These are phyloP conservation scores for Inga leiocalycina DNA, from an alignment of 306 rosid species.

Conservation along the genomic window DNA sequence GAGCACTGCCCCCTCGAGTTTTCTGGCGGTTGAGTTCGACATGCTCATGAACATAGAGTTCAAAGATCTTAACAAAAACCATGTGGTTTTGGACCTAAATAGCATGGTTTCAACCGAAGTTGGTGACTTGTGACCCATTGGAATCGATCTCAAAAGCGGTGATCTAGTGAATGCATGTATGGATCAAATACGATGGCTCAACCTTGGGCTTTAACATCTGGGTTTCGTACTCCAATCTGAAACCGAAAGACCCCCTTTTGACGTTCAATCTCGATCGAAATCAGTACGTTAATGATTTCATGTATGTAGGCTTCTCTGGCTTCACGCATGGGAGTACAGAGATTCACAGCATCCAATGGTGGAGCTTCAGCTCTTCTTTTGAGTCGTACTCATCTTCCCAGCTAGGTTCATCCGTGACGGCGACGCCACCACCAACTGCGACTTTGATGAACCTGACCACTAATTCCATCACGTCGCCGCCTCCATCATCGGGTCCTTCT, in stretches of 20 bases:
- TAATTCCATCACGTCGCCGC: slow-evolving; percentile 52
- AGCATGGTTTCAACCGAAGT: slow-evolving; percentile 67
- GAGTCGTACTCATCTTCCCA: slow-evolving; percentile 36
- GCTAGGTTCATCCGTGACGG: slow-evolving; percentile 35
- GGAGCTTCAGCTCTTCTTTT: slow-evolving; percentile 86
- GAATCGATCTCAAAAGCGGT: slow-evolving; percentile 85
- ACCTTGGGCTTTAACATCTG: slow-evolving; percentile 55
- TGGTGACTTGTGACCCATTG: slow-evolving; percentile 61
- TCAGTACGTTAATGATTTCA: slow-evolving; percentile 71
- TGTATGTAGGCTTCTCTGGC: slow-evolving; percentile 96
- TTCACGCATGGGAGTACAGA: slow-evolving; percentile 98
- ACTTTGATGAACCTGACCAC: slow-evolving; percentile 74
- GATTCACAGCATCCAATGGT: slow-evolving; percentile 82
- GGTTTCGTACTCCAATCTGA: slow-evolving; percentile 91
- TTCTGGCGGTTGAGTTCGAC: slow-evolving; percentile 86
- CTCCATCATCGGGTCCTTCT: slow-evolving; percentile 75
- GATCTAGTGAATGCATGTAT: slow-evolving; percentile 61
- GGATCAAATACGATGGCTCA: slow-evolving; percentile 88
- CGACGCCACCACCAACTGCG: slow-evolving; percentile 69
- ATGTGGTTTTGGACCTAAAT: slow-evolving; percentile 89
- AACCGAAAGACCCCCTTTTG: slow-evolving; percentile 76
- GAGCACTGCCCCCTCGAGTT: slow-evolving; percentile 32
- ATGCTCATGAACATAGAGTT: slow-evolving; percentile 91
- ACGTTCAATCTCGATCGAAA: slow-evolving; percentile 64
- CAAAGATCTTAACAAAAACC: slow-evolving; percentile 90